Evolutionary conservation across 192 early-diverging fungal species (phyloP), one percentile per base, ranked within the genome.

Genomic region (Obelidium mucronatum): DNA sequence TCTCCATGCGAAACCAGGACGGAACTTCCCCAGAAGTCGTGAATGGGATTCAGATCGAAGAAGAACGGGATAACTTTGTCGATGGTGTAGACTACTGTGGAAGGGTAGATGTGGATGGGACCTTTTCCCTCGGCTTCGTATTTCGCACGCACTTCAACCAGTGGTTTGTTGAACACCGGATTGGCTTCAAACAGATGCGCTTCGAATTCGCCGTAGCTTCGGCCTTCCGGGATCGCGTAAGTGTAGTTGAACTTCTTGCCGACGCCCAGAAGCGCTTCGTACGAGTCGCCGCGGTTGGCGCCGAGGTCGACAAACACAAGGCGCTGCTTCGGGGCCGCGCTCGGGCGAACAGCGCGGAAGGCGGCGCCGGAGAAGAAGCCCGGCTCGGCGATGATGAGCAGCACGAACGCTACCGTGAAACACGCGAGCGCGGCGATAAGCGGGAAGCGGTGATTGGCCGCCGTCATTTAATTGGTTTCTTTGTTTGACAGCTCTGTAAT

Each of bases 101-200:
- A 30, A 39, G 51, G 54, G n/a, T 36, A 35, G 58, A 73, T 59
- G 13, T 19, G 26, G 26, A 73, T 64, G n/a, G 35, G 26, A 5
- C 61, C 51, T 15, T 59, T 1, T 22, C 34, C 54, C 26, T 59
- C 30, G 33, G 67, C 30, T 31, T 44, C 55, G 36, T 39, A 59
- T 4, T 59, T 17, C 8, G 22, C 58, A 11, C n/a, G 26, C 1
- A 58, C 31, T 59, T 64, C 4, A 13, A 68, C 26, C 15, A 73
- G 51, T 15, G 48, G 26, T 31, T 44, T 24, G 33, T 31, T 66
- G 36, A 73, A 73, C 17, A 28, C 35, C 1, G 51, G 58, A 59
- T 73, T 59, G 5, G 58, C 72, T 73, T 73, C 72, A 35, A 73
- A 73, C n/a, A 73, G 28, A 39, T 61, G 36, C 55, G 35, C 37